A percentile compares a stretch with the other conserved stretches of the same genome.
Conservation (phyloP, 345 rosid species). For the Ricinus communis region DNA sequence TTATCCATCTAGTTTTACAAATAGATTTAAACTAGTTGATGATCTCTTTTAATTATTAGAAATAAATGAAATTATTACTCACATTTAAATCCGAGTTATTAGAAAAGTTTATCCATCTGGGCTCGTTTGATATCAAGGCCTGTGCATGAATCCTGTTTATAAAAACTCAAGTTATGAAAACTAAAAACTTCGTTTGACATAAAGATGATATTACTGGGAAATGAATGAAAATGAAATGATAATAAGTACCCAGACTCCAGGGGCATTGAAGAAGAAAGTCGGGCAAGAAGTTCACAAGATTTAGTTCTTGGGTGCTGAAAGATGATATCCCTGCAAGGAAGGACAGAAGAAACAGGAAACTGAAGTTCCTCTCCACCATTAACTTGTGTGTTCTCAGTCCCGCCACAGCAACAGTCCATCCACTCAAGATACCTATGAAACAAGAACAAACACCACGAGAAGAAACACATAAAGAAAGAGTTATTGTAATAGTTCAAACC, state of each 20-base stretch:
- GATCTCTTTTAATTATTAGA: background rate
- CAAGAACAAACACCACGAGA: too few relatives aligned
- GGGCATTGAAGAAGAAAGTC: constrained; percentile 62
- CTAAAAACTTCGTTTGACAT: background rate
- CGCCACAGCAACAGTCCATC: constrained; percentile 84
- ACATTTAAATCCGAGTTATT: constrained; percentile 47
- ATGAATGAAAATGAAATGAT: too few relatives aligned
- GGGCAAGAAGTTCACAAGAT: constrained; percentile 70
- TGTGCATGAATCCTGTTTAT: constrained; percentile 59
- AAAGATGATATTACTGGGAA: background rate
- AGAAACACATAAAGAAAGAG: too few relatives aligned
- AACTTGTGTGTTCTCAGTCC: constrained; percentile 36
- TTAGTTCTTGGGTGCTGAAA: constrained; percentile 64
- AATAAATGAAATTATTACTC: too few relatives aligned
- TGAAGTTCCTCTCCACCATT: constrained; percentile 49
- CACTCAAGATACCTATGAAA: constrained; percentile 55
- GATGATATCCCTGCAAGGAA: constrained; percentile 62
- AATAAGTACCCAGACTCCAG: constrained; percentile 55
- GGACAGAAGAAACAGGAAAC: constrained; percentile 37
- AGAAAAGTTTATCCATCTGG: constrained; percentile 64
- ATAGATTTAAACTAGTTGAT: background rate
- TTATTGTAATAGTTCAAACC: too few relatives aligned
- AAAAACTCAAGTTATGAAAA: background rate
- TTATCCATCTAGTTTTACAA: too few relatives aligned
- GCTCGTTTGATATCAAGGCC: constrained; percentile 62